Evolutionary conservation across 2,329 filamentous ascomycete species (phyloP), one percentile per base, ranked within the genome.

Genomic region (Lasiodiplodia gonubiensis): DNA sequence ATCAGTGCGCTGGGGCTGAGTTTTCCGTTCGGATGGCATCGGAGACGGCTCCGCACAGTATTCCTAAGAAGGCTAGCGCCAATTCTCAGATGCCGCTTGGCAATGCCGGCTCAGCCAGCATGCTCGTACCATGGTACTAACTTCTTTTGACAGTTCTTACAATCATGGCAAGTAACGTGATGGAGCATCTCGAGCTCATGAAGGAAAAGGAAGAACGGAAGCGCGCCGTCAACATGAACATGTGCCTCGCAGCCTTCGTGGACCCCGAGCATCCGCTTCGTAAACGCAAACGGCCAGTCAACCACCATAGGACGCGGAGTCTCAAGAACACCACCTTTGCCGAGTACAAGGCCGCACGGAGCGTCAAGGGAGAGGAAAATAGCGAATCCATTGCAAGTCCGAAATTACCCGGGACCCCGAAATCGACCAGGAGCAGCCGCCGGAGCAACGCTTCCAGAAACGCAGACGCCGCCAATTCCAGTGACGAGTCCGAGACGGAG

Each of bases 181-280:
- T 78, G 68, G 69, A 72, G 37, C 76, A 79, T 67, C 67, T 78
- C 46, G 77, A 79, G 51, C 74, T 74, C 71, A 68, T 73, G 25
- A 72, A 74, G 59, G 77, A 78, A 51, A 76, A 73, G 35, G 74
- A 74, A n/a, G 77, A 78, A 25, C 70, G 74, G 1, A 70, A 72
- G 54, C 70, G 73, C 7, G 67, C 67, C 23, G 68, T 70, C 42
- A 68, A 69, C 39, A 76, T 76, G 74, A 74, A 73, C 39, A 69
- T 71, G 63, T 72, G 73, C 57, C 63, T 75, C 16, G 70, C 70
- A 37, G 69, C 70, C 12, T 75, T 73, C 60, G 72, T 74, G 12
- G 72, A 74, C 59, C 72, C 70, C 3, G 70, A 73, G 35, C 63
- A 72, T 42, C 67, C 69, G n/a, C 33, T 52, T 7, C 64, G 64